Percentiles rank a stretch among this genome's conserved stretches.
These are phyloP conservation scores for Geotrichum phurueaensis DNA, from an alignment of 1,139 yeast genomes.

Conservation along the genomic window DNA sequence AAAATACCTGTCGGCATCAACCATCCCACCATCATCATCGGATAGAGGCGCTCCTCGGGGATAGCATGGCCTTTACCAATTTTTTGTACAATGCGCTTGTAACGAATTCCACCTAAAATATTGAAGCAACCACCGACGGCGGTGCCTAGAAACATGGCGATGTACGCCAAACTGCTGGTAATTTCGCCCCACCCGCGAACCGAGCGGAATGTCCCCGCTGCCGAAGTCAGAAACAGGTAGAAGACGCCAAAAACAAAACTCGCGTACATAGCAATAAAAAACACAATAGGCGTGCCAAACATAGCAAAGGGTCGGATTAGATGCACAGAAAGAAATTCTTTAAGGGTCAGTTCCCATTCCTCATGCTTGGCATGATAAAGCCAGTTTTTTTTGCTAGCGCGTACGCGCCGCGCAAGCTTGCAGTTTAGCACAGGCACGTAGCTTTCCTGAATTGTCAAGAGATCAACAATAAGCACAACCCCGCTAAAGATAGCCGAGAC, in stretches of 20 bases:
- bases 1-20: constrained; percentile 63
- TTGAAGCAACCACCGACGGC: constrained; percentile 44
- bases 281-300: constrained; percentile 44
- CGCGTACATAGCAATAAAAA: constrained; percentile 40
- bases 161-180: constrained; percentile 49
- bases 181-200: constrained; percentile 41
- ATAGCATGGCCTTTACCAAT: constrained; percentile 44
- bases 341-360: constrained; percentile 39
- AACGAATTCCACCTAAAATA: constrained; percentile 41
- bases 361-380: constrained; percentile 42
- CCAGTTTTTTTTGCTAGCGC: constrained; percentile 56
- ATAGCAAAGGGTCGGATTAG: constrained; percentile 42
- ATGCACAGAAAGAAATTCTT: constrained; percentile 39
- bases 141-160: constrained; percentile 53
- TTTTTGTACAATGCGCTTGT: constrained; percentile 53
- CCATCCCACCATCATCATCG: constrained; percentile 44
- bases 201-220: constrained; percentile 34
- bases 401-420: constrained; percentile 49
- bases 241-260: constrained; percentile 45
- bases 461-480: constrained; percentile 45
- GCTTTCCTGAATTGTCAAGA: constrained; percentile 60
- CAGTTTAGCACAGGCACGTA: constrained; percentile 62
- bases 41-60: constrained; percentile 59
- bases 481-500: constrained; percentile 58
- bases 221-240: constrained; percentile 40